Evolutionary conservation across 2,329 filamentous ascomycete genomes (phyloP).

Genomic region (Cylindrodendrum hubeiense): DNA sequence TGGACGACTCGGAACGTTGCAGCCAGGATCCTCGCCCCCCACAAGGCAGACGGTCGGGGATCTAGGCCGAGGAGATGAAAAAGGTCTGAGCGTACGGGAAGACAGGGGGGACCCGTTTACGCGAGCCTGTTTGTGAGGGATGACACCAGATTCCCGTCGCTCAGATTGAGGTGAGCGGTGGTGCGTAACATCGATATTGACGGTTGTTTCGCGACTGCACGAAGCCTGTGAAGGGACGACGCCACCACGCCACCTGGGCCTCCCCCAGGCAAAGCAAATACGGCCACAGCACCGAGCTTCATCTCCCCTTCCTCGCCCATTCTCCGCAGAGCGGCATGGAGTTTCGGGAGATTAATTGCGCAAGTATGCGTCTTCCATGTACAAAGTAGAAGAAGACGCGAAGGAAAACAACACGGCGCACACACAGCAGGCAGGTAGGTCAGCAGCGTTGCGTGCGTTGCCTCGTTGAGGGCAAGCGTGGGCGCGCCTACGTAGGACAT

Average conservation of each 20-base stretch:
- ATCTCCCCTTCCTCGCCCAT: background rate
- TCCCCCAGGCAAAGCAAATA: constrained; percentile 5
- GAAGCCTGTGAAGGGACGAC: constrained; percentile 3
- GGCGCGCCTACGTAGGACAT: constrained; percentile 6
- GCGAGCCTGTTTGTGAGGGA: background rate
- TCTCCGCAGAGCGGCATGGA: constrained; percentile 6
- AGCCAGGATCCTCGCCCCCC: background rate
- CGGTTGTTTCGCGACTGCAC: constrained; percentile 20
- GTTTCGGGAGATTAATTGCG: constrained; percentile 18
- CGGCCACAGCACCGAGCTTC: background rate
- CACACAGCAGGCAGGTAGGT: background rate
- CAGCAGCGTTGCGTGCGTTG: background rate
- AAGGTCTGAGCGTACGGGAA: constrained; percentile 7
- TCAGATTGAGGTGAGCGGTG: background rate
- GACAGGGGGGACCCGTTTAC: background rate
- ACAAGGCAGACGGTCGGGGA: constrained; percentile 1
- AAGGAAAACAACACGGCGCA: background rate
- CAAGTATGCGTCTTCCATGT: constrained; percentile 4
- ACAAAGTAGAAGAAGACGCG: background rate
- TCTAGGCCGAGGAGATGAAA: background rate
- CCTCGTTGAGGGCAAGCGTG: no score
- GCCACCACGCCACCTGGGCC: constrained; percentile 9
- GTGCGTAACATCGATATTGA: constrained; percentile 1
- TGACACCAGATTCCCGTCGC: background rate
- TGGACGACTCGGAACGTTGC: constrained; percentile 6